Evolutionary conservation across 371 early-diverging fungal genomes (phyloP), one percentile per base, ranked within the genome.

Genomic region (Sanchytrium tribonematis): DNA sequence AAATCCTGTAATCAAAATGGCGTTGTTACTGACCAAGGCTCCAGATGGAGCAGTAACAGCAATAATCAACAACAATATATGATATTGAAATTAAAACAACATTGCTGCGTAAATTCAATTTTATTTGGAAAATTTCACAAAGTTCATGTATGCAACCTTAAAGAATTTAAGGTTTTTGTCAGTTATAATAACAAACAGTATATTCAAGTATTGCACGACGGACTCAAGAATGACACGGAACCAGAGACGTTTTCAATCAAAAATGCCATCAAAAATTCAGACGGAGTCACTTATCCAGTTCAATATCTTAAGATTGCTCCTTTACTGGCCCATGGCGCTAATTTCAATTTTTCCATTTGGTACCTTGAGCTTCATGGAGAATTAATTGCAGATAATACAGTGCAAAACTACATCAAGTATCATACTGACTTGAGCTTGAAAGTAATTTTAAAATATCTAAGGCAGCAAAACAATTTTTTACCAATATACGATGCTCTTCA

Each of bases 341-440:
- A 89, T 74, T 94, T 95, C 77, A 92, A 90, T 76, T 93, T 88
- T 76, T 86, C 87, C 69, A 86, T 97, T 28, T 97, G 97, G 97
- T 88, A 85, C 76, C 82, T 95, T 17, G 88, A 89, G 76, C 74
- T 95, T 1, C 81, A 81, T 66, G 97, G 97, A 5, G 48, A 48
- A 48, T 22, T 48, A 5, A 48, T 48, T 12, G 5, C 48, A 12
- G 12, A 5, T 48, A 22, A 48, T 48, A 22, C 22, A 12, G 48
- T 48, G 5, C 48, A 48, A 48, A 48, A 48, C 12, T 48, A 48
- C 22, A 48, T 48, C 48, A 22, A 48, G 12, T 48, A 48, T 48
- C 48, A 48, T 48, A 48, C 48, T 12, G 48, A 48, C 12, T 22
- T 48, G 5, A 12, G 12, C 48, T 22, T 48, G 5, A 48, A 48